Base-by-base conservation (phyloP, 306 rosid genomes). In the Fragaria vesca region DNA sequence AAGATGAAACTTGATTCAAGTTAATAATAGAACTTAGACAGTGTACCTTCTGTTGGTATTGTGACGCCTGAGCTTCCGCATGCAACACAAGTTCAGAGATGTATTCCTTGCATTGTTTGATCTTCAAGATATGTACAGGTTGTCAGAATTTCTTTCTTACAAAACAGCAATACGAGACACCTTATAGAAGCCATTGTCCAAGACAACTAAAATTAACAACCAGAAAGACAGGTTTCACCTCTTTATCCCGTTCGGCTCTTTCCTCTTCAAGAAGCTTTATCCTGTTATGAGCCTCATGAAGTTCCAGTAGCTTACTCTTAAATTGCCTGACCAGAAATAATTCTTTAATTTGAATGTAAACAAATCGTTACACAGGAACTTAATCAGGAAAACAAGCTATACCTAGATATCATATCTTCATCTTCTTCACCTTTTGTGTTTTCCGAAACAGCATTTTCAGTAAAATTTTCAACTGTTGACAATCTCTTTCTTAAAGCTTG, bases 21-120 rank as follows among this genome's bases (percentile, higher is more conserved):
- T 20, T 48, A 16, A 47, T 20, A 78, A 51, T 42, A 42, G 36
- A 76, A 51, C 36, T n/a, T 28, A 42, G 43, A 58, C 17, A 36
- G 60, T 48, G 51, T 85, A 92, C 98, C 97, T 95, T 91, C 83
- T 95, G 97, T 84, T 92, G 98, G 87, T 95, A 92, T 83, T 91
- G 96, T 66, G 82, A 79, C 65, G 97, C 86, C 80, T 95, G 98
- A 80, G 98, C 97, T 81, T 95, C 97, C 62, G 97, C 97, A 81
- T 92, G 98, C 89, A 95, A 72, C 74, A 92, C 83, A 82, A 95
- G 86, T 79, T 95, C 98, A 12, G 91, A 82, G 79, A 92, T 87
- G 81, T 95, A 95, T 70, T 92, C 97, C 79, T 82, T 89, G 88
- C 80, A 91, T 75, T 83, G 88, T 81, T 91, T 87, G 86, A 95